Base-by-base conservation (phyloP, 2,329 filamentous ascomycete genomes). In the Aspergillus sp. region DNA sequence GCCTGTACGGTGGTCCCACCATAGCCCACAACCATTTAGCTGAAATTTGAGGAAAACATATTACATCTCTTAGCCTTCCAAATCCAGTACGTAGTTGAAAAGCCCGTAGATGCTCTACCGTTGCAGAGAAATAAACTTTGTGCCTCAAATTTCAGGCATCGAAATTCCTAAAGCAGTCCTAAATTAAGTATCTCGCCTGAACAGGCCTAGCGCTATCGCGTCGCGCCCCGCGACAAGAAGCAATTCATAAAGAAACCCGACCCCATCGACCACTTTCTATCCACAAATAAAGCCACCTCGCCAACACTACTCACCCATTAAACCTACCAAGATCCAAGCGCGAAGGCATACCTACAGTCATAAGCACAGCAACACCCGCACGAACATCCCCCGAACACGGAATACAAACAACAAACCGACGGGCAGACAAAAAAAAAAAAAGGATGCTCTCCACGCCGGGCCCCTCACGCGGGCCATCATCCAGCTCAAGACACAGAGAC, bases 191-290 rank as follows among this genome's bases (percentile, higher is more conserved):
- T 57, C 66, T 3, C 15, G 56, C 45, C 65, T 12, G 56, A 72
- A 67, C n/a, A 2, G 65, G 70, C 57, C 64, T 73, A 74, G 71
- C 64, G 66, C 44, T 3, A 50, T 68, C 64, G 64, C 67, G 69
- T 68, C 70, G 67, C 70, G 70, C 56, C 39, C 35, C 33, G n/a
- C 31, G 33, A 45, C 46, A 41, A 41, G 40, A 40, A 46, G 19
- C 27, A 15, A 33, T 35, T 48, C 27, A 25, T 6, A 17, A 35
- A 48, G 27, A 11, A n/a, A 31, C 19, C 21, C 23, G 35, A 14
- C 33, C 33, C 14, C 12, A 14, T 37, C 35, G 14, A 37, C 14
- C 9, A 31, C 27, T 31, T 31, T 31, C 27, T 31, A 31, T 31
- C 27, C 27, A 31, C 27, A 11, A 31, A 31, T 31, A 31, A 31